Conservation (phyloP, 2,329 filamentous ascomycete genomes). For the Fusarium sp. region DNA sequence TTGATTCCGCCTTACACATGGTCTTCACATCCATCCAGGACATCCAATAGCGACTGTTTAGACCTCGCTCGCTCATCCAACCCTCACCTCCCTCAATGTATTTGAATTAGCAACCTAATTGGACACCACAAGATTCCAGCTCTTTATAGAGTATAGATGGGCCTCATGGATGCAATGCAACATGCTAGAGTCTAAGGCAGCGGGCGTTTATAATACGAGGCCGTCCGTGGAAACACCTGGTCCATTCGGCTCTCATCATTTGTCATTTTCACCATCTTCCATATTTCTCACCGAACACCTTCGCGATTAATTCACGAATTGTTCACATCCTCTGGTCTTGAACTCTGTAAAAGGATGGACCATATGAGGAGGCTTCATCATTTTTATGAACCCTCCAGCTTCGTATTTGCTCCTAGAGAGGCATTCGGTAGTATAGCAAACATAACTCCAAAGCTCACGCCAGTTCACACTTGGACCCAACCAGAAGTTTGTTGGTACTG, state of each 20-base stretch:
- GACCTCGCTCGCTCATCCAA: constrained; percentile 6
- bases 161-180: not conserved
- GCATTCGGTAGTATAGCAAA: not conserved
- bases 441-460: not conserved
- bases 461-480: not conserved
- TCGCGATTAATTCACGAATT: not conserved
- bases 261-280: not conserved
- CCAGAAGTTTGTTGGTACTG: not conserved
- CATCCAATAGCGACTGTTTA: not conserved
- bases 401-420: not conserved
- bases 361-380: not conserved
- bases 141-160: not conserved
- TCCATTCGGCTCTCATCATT: not conserved
- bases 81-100: not conserved
- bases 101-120: not conserved
- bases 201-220: not conserved
- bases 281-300: not conserved
- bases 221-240: not conserved
- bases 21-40: not conserved
- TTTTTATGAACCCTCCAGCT: not conserved
- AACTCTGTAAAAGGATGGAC: not conserved
- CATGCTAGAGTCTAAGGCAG: not conserved
- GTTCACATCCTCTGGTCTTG: not conserved
- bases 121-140: not conserved
- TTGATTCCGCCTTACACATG: constrained; percentile 10